phyloP scores from a whole-genome alignment of 331 rosid genomes.

The Telfairia occidentalis region DNA sequence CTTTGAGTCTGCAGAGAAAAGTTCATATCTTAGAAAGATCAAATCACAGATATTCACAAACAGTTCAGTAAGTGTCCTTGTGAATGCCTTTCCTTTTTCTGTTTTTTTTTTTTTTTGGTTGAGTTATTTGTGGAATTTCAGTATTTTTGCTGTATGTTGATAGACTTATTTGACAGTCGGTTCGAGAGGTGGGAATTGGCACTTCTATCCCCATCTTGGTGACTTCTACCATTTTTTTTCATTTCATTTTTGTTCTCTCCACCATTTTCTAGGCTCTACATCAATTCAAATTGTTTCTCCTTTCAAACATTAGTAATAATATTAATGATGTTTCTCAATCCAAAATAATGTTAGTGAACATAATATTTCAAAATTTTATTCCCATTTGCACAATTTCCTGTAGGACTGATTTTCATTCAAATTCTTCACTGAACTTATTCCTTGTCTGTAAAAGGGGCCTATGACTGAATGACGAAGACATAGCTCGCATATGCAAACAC shows the following conservation, averaged over 20 bases:
- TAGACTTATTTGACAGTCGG: neutral
- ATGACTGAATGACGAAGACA: neutral
- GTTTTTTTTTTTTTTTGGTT: neutral
- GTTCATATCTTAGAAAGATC: conserved; percentile 56
- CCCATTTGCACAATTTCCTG: neutral
- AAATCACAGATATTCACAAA: conserved; percentile 89
- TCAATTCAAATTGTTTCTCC: neutral
- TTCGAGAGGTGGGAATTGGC: neutral
- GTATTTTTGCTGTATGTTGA: neutral
- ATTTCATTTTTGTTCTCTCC: neutral
- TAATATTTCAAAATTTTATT: neutral
- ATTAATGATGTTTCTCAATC: neutral
- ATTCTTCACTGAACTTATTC: neutral
- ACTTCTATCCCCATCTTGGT: neutral
- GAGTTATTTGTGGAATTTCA: neutral
- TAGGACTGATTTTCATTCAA: neutral
- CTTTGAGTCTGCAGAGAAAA: conserved; percentile 49
- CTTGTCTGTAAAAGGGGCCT: neutral
- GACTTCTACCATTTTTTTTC: neutral
- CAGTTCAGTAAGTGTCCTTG: conserved; percentile 62
- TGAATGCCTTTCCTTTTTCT: neutral
- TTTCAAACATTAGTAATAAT: neutral
- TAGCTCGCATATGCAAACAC: neutral
- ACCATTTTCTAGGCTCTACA: neutral
- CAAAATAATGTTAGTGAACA: neutral